Evolutionary conservation across 176 grass and related monocot species (phyloP).

Genomic region (maize (Zea mays)): DNA sequence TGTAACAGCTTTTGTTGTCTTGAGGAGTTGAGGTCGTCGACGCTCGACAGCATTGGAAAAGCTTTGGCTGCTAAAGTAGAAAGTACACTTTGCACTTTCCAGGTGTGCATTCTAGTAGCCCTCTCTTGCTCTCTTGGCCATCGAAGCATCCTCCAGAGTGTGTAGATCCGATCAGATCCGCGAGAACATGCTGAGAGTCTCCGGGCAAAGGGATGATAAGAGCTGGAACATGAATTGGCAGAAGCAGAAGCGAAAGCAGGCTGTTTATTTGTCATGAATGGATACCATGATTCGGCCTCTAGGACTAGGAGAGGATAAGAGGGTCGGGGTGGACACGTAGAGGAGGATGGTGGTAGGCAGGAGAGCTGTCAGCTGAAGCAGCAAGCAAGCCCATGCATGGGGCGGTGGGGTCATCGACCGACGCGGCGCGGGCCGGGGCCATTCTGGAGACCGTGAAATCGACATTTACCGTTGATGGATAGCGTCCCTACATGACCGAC

Average conservation of each 20-base stretch:
- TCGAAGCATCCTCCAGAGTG: not conserved
- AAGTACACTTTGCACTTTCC: not conserved
- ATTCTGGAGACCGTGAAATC: not conserved
- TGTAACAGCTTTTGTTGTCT: not conserved
- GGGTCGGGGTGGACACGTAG: not conserved
- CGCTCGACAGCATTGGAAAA: slow-evolving; percentile 12
- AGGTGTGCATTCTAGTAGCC: not conserved
- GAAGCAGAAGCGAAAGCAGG: not conserved
- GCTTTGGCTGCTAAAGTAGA: not conserved
- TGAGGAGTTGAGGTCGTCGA: not conserved
- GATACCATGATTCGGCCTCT: not conserved
- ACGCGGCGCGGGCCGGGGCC: not conserved
- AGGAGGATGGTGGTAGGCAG: not conserved
- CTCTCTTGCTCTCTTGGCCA: not conserved
- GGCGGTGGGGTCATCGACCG: no score
- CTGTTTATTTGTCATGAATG: slow-evolving; percentile 19
- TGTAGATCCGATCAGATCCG: slow-evolving; percentile 22
- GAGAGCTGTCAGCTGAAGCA: not conserved
- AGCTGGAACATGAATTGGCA: not conserved
- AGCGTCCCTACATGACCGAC: not conserved
- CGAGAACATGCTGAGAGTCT: slow-evolving; percentile 30
- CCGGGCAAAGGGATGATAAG: not conserved
- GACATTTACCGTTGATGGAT: not conserved
- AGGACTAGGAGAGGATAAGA: not conserved
- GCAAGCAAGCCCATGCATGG: not conserved